These are phyloP conservation scores for Stipa capillata DNA, from an alignment of 176 grass and related monocot species.

Conservation along the genomic window DNA sequence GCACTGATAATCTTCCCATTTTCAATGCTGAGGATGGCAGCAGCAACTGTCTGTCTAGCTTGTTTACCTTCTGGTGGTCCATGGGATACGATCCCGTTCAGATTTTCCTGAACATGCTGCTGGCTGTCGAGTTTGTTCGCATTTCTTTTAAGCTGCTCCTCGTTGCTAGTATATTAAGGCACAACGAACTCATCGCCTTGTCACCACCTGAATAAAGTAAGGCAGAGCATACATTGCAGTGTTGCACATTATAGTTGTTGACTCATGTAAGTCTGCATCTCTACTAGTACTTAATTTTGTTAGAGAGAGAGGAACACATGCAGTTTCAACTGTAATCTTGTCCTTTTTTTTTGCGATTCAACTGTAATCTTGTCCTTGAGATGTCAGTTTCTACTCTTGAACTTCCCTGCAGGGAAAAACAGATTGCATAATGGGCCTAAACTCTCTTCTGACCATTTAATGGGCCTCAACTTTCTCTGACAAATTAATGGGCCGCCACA, in stretches of 20 bases:
- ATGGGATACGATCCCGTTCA: not conserved
- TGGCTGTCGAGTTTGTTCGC: not conserved
- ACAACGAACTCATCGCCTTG: not conserved
- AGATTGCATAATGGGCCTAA: no score
- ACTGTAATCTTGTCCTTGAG: no score
- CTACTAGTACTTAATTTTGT: not conserved
- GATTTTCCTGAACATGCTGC: not conserved
- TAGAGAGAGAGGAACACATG: no score
- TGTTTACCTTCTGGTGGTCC: not conserved
- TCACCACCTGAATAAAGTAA: not conserved
- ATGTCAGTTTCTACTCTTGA: no score
- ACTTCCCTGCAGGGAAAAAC: not conserved
- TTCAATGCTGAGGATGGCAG: not conserved
- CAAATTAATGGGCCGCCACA: not conserved
- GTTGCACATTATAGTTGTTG: not conserved
- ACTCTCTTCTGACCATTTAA: not conserved
- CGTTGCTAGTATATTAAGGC: not conserved
- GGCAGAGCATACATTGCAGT: not conserved
- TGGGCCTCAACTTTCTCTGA: not conserved
- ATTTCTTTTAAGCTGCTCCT: not conserved
- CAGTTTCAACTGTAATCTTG: not conserved
- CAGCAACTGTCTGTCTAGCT: not conserved
- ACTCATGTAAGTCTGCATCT: not conserved
- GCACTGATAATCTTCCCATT: not conserved
- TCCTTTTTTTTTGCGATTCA: no score